Conservation (phyloP, 257 asterid species). For the Nyctanthes arbortristis region DNA sequence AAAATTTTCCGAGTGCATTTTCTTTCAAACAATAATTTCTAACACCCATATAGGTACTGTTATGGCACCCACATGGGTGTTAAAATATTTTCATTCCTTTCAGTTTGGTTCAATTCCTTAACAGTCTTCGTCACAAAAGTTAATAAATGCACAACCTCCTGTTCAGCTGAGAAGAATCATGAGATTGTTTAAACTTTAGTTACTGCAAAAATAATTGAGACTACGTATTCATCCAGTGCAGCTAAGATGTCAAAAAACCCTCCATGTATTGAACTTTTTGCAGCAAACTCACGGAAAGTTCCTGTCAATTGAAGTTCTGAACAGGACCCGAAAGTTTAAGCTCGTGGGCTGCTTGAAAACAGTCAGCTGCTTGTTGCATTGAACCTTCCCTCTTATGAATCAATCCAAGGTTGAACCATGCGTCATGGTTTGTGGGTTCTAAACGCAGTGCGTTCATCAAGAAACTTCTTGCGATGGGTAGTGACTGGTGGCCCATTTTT, state of each 20-base stretch:
- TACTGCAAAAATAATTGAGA: no score
- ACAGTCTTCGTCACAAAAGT: slow-evolving; percentile 20
- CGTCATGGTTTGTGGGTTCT: slow-evolving; percentile 76
- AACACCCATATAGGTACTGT: no score
- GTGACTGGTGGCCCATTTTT: slow-evolving; percentile 43
- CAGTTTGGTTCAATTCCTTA: background rate
- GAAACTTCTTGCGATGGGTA: slow-evolving; percentile 71
- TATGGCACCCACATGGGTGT: no score
- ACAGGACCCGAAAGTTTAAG: slow-evolving; percentile 80
- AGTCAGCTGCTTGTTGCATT: slow-evolving; percentile 71
- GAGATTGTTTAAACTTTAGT: background rate
- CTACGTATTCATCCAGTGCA: no score
- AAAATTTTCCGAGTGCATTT: no score
- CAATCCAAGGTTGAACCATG: slow-evolving; percentile 73
- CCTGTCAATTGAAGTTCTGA: slow-evolving; percentile 41
- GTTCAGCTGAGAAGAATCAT: slow-evolving; percentile 5
- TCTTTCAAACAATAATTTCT: no score
- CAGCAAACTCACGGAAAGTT: background rate
- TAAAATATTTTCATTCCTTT: background rate
- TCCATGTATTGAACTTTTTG: background rate
- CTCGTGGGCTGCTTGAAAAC: slow-evolving; percentile 91
- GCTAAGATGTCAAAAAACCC: no score
- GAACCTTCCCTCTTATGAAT: slow-evolving; percentile 69
- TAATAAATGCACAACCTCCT: background rate
- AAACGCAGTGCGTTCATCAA: slow-evolving; percentile 75